Base-by-base conservation (phyloP, 116 monocot genomes). In the Papilionanthe hybrid region DNA sequence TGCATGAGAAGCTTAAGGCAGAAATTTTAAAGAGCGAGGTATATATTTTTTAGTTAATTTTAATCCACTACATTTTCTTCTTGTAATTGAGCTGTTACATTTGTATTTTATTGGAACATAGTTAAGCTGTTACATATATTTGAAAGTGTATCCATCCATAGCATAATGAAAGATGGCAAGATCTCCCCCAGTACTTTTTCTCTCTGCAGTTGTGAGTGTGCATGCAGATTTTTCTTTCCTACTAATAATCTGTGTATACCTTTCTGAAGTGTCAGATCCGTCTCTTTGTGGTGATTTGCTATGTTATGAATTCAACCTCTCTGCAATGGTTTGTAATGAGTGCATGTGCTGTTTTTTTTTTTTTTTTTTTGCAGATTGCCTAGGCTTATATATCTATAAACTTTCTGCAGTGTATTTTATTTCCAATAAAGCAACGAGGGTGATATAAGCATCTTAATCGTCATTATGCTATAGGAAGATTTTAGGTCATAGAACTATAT, bases 1-100 rank as follows among this genome's bases (percentile, higher is more conserved):
- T 98, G 84, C 87, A 90, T 37, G 85, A 82, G 80, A 91, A 81
- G 42, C 65, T 98, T 66, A 78, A 87, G 79, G 78, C 75, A 75
- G 87, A 91, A 77, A 86, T 98, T 79, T 42, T 47, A 18, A 86
- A 80, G 78, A 84, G 72, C 58, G 94, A 98, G 94, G 98, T 98
- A 87, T 32, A 48, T 42, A 17, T 82, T 73, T 79, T 18, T 17
- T 19, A 73, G 44, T 10, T 22, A 44, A 37, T 42, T 37, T 73
- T 19, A 73, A 73, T 45, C 9, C n/a, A 43, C 44, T 44, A 18
- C 9, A 73, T 73, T 73, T 69, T 18, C 37, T 32, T 69, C 10
- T 15, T 69, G 69, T 37, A 17, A 32, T 41, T 27, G 37, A 8
- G 7, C 1, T 69, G 69, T 29, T 69, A 5, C 69, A 69, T 37